Percentiles rank a stretch among this genome's conserved stretches.
Evolutionary conservation across 176 grass and related monocot genomes (phyloP).

Genomic region (Elymus sibiricus): DNA sequence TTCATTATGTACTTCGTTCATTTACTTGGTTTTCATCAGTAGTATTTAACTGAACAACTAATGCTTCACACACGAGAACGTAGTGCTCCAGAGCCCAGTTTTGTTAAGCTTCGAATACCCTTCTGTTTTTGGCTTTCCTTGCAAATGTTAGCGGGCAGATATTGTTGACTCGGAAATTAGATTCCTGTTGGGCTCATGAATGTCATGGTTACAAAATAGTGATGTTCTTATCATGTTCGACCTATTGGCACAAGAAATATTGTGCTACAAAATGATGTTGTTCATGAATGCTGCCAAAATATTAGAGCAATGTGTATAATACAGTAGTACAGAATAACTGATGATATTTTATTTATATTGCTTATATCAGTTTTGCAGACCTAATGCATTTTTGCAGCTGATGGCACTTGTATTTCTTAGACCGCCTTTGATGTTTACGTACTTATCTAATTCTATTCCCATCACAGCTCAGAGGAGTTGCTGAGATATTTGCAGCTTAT

Average conservation of each 20-base stretch:
- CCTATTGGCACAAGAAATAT: neutral
- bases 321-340: neutral
- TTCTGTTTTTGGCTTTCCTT: neutral
- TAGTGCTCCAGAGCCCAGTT: neutral
- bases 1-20: neutral
- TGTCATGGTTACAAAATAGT: neutral
- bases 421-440: neutral
- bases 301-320: neutral
- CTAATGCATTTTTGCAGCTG: neutral
- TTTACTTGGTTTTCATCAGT: neutral
- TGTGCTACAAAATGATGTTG: neutral
- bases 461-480: conserved; percentile 73
- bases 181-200: neutral
- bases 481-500: conserved; percentile 83
- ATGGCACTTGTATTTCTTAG: neutral
- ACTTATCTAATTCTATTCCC: neutral
- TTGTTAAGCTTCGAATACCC: neutral
- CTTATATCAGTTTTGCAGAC: neutral
- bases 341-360: neutral
- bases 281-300: neutral
- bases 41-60: neutral
- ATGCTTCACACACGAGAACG: neutral
- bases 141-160: neutral
- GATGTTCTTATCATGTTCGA: neutral
- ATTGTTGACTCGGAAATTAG: neutral